A percentile compares a stretch with the other conserved stretches of the same genome.
These are phyloP conservation scores for Fusarium transvaalense DNA, from an alignment of 2,329 filamentous ascomycete genomes.

Conservation along the genomic window DNA sequence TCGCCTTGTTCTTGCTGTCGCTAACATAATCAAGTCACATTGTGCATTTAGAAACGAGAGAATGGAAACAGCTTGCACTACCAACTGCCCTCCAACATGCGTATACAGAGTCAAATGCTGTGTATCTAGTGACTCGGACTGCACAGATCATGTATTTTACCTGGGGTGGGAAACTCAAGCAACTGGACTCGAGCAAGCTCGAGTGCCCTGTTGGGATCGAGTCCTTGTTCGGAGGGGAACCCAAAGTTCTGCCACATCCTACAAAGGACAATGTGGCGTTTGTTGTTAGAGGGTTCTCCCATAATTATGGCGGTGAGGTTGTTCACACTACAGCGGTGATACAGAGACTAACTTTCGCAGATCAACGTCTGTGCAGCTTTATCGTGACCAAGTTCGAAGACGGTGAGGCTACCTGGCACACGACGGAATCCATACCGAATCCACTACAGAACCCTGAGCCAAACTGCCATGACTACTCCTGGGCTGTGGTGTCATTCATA, in stretches of 20 bases:
- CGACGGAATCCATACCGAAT: constrained; percentile 16
- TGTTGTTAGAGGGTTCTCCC: constrained; percentile 24
- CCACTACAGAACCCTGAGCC: constrained; percentile 10
- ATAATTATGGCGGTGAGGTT: constrained; percentile 12
- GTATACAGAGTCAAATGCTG: constrained; percentile 37
- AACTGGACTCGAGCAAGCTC: constrained; percentile 31
- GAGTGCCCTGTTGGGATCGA: not conserved
- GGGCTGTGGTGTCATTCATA: not conserved
- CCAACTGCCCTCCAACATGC: constrained; percentile 33
- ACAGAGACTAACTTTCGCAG: constrained; percentile 9
- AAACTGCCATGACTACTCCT: not conserved
- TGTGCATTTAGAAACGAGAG: constrained; percentile 32
- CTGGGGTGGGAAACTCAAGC: constrained; percentile 36
- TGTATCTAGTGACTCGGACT: constrained; percentile 41
- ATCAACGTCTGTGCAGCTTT: constrained; percentile 6
- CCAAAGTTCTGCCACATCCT: constrained; percentile 43
- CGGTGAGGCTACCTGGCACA: constrained; percentile 12
- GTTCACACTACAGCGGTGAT: not conserved
- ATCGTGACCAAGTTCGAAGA: constrained; percentile 32
- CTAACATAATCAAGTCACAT: constrained; percentile 34
- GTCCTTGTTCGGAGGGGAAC: constrained; percentile 21
- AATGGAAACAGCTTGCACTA: constrained; percentile 39
- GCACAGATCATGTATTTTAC: constrained; percentile 40
- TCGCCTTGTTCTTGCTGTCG: not conserved
- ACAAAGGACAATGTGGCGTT: constrained; percentile 35